phyloP scores from a whole-genome alignment of 257 asterid genomes.

The Solanum boliviense region DNA sequence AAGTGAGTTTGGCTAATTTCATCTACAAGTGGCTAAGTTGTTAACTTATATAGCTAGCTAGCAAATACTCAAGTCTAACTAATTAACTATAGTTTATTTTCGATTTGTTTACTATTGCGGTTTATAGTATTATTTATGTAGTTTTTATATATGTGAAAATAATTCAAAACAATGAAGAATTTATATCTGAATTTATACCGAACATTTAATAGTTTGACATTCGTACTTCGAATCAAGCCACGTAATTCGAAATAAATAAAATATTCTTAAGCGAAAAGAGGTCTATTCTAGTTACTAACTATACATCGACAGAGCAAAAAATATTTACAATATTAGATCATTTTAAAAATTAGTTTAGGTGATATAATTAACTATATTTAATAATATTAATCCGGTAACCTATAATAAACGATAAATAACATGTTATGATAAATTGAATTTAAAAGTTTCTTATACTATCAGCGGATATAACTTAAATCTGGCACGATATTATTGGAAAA shows the following conservation, averaged over 20 bases:
- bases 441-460: neutral
- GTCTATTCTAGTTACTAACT: neutral
- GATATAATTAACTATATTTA: neutral
- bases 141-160: neutral
- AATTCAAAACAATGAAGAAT: neutral
- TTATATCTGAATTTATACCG: too few species aligned
- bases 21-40: neutral
- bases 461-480: neutral
- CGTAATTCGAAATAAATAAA: rapidly evolving
- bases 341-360: neutral
- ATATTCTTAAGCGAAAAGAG: neutral
- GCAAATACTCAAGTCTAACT: neutral
- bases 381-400: neutral
- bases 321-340: neutral
- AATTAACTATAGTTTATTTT: neutral
- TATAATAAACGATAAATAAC: neutral
- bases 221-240: neutral
- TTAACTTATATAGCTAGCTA: too few species aligned
- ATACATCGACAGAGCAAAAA: neutral
- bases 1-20: neutral
- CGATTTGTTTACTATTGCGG: neutral
- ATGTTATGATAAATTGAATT: neutral
- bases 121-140: neutral
- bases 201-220: neutral
- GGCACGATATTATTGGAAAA: neutral